Percentiles rank a stretch among this genome's conserved stretches.
These are phyloP conservation scores for Trypanosoma vivax DNA, from an alignment of 208 protist species.

Conservation along the genomic window DNA sequence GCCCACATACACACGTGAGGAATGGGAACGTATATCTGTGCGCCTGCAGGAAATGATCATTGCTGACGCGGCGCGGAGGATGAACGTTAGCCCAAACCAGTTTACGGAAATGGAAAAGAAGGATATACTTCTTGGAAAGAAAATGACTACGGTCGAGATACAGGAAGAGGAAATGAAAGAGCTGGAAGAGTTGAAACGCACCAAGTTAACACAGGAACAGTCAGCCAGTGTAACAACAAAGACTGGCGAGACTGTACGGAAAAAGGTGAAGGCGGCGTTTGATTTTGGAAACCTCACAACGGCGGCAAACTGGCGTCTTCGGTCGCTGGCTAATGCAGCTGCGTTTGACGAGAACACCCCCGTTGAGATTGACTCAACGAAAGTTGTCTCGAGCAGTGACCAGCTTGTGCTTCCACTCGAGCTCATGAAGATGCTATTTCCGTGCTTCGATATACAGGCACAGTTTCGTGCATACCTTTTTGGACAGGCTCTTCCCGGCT, in stretches of 20 bases:
- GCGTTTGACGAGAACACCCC: constrained; percentile 63
- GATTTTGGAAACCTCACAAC: constrained; percentile 65
- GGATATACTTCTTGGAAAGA: constrained; percentile 99
- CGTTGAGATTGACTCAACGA: constrained; percentile 51
- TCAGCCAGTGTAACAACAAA: constrained; percentile 53
- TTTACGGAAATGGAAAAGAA: constrained; percentile 99
- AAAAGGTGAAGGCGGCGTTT: constrained; percentile 78
- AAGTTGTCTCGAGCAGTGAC: constrained; percentile 63
- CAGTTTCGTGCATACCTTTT: constrained; percentile 83
- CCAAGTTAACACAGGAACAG: constrained; percentile 59
- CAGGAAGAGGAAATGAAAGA: constrained; percentile 99
- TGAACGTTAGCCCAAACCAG: constrained; percentile 98
- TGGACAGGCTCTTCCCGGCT: constrained; percentile 73
- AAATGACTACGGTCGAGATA: constrained; percentile 97
- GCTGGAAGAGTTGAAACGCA: constrained; percentile 95
- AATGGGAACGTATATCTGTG: constrained; percentile 99
- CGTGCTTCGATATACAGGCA: constrained; percentile 76
- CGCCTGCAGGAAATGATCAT: constrained; percentile 99
- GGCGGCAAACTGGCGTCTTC: constrained; percentile 79
- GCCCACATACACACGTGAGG: constrained; percentile 97
- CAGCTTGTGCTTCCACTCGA: constrained; percentile 81
- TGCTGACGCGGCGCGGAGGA: constrained; percentile 98
- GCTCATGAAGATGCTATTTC: constrained; percentile 64
- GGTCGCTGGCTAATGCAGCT: constrained; percentile 70
- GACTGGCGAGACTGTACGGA: constrained; percentile 64